A percentile compares a stretch with the other conserved stretches of the same genome.
phyloP scores from a whole-genome alignment of 768 basidiomycete genomes.

The Leccinum uliginosum region DNA sequence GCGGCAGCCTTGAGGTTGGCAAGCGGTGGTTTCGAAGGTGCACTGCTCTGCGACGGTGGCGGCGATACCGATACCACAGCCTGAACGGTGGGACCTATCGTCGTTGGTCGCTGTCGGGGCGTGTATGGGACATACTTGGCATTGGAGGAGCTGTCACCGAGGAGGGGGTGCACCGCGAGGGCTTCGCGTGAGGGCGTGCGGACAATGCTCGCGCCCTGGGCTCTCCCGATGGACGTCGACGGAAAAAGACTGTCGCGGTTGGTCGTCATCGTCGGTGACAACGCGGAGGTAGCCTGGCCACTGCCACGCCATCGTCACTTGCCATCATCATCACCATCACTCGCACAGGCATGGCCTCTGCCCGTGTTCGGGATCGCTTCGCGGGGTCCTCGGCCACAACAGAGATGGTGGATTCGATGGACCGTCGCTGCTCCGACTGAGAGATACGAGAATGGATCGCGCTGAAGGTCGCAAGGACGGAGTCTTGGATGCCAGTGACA shows the following conservation, averaged over 20 bases:
- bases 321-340: not conserved
- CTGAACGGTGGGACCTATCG: conserved; percentile 39
- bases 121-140: conserved; percentile 74
- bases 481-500: conserved; percentile 47
- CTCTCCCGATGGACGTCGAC: conserved; percentile 51
- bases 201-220: conserved; percentile 39
- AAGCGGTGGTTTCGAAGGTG: conserved; percentile 63
- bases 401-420: conserved; percentile 67
- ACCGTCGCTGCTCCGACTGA: conserved; percentile 59
- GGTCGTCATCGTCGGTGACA: conserved; percentile 28
- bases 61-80: conserved; percentile 11
- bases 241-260: conserved; percentile 41
- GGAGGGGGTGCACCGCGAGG: conserved; percentile 59
- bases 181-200: conserved; percentile 49
- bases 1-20: conserved; percentile 72
- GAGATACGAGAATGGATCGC: conserved; percentile 46
- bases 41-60: conserved; percentile 48
- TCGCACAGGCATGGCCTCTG: conserved; percentile 1
- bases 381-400: conserved; percentile 43
- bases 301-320: not conserved
- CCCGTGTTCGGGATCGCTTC: conserved; percentile 49
- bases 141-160: conserved; percentile 32
- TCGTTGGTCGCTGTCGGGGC: conserved; percentile 59
- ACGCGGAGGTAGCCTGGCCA: not conserved
- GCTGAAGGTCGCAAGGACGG: conserved; percentile 41